Evolutionary conservation across 805 yeast genomes (phyloP), one percentile per base, ranked within the genome.

Genomic region (Lipomyces mesembrius): DNA sequence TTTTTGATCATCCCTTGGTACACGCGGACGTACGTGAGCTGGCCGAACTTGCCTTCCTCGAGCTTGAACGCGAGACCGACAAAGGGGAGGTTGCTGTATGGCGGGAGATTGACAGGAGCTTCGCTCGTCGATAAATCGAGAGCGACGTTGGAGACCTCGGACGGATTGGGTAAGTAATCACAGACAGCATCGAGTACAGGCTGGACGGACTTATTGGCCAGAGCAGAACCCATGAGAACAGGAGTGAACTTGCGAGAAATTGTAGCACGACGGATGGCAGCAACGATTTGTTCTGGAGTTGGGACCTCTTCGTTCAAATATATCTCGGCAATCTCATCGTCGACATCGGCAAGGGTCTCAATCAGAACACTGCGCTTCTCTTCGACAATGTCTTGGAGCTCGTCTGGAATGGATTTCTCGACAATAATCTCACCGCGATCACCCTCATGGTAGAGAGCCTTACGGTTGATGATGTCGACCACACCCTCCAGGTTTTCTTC

Each of bases 171-270:
- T 75, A 95, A 84, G 80, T 88, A 95, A 78, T 94, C 98, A 72
- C 94, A 94, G 67, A 95, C 97, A 53, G 98, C 95, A 78, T 95
- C 98, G 74, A 95, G 83, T 49, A 94, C 97, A 27, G 93, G 93
- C 82, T 95, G 99, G 71, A 95, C 85, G 79, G 98, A 97, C 72
- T 88, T 91, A 82, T 95, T 95, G 66, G 98, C 99, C 71, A 95
- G 84, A 22, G 99, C 99, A 60, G 98, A 92, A 27, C 99, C 99
- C 98, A 95, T 95, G 72, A 94, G 83, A n/a, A 95, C 98, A n/a
- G 99, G 99, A 14, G 98, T 92, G 83, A 95, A 95, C 77, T 86
- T 90, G 81, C 98, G 88, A 39, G 93, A 96, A 79, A 94, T 94
- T 22, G 99, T 95, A 60, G 98, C 85, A 75, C 97, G 87, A 79